phyloP scores from a whole-genome alignment of 2,329 filamentous ascomycete species.

The Penicillium nordicum region DNA sequence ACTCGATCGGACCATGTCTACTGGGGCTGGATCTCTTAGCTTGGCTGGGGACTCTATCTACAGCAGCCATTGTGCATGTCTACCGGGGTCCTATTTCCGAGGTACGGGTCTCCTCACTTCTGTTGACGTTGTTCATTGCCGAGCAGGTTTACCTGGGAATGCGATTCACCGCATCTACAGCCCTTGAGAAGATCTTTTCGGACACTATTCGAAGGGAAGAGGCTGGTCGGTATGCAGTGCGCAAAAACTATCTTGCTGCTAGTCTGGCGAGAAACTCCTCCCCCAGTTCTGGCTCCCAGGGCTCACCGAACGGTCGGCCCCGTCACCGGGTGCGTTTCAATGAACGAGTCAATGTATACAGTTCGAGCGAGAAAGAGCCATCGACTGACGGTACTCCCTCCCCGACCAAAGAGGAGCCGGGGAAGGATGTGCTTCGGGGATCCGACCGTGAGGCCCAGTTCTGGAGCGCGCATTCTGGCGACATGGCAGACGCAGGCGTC shows the following conservation, averaged over 20 bases:
- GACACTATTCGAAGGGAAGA: slow-evolving; percentile 79
- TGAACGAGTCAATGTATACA: slow-evolving; percentile 34
- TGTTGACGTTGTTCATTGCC: slow-evolving; percentile 74
- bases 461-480: slow-evolving; percentile 52
- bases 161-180: slow-evolving; percentile 66
- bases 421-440: slow-evolving; percentile 25
- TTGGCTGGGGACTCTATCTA: slow-evolving; percentile 88
- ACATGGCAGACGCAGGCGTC: slow-evolving; percentile 51
- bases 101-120: slow-evolving; percentile 71
- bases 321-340: slow-evolving; percentile 34
- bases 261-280: slow-evolving; percentile 10
- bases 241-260: slow-evolving; percentile 67
- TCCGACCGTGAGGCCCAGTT: slow-evolving; percentile 49
- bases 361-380: slow-evolving; percentile 20
- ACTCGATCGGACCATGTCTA: slow-evolving; percentile 93
- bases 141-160: slow-evolving; percentile 81
- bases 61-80: slow-evolving; percentile 81
- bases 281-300: slow-evolving; percentile 7
- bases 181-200: slow-evolving; percentile 74
- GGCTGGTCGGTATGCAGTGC: slow-evolving; percentile 70
- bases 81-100: slow-evolving; percentile 67
- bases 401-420: slow-evolving; percentile 17
- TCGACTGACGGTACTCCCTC: slow-evolving; percentile 25
- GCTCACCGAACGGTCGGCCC: slow-evolving; percentile 10
- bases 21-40: slow-evolving; percentile 82